A percentile compares a stretch with the other conserved stretches of the same genome.
These are phyloP conservation scores for Pleomassaria siparia DNA, from an alignment of 2,329 filamentous ascomycete species.

Conservation along the genomic window DNA sequence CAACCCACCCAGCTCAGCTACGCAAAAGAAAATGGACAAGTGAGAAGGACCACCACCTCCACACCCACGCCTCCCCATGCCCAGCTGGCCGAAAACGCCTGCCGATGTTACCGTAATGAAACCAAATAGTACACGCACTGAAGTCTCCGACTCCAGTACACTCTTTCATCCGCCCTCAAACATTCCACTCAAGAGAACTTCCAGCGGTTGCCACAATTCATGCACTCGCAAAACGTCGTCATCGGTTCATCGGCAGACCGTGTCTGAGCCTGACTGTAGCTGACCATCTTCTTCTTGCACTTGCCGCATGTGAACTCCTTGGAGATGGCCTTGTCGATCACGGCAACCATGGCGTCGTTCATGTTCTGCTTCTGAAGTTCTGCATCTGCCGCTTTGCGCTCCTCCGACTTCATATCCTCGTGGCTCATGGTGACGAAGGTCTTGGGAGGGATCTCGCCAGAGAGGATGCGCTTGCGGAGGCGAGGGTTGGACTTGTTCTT, in stretches of 20 bases:
- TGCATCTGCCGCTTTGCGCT: conserved; percentile 74
- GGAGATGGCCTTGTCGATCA: conserved; percentile 87
- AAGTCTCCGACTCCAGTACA: neutral
- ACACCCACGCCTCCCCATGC: neutral
- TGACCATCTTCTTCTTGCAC: conserved; percentile 91
- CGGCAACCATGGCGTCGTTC: conserved; percentile 93
- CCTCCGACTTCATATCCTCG: conserved; percentile 86
- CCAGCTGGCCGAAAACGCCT: conserved; percentile 3
- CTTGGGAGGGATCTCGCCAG: conserved; percentile 69
- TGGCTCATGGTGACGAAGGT: conserved; percentile 83
- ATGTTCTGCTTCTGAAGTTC: conserved; percentile 88
- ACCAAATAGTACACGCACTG: neutral
- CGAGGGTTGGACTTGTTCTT: conserved; percentile 86
- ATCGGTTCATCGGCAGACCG: conserved; percentile 89
- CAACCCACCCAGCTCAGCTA: too few relatives aligned
- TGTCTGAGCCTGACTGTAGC: conserved; percentile 95
- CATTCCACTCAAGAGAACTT: conserved; percentile 42
- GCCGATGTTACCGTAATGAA: neutral
- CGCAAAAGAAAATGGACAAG: neutral
- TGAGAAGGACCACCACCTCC: neutral
- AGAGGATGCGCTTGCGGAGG: conserved; percentile 74
- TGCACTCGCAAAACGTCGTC: conserved; percentile 59
- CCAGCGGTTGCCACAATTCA: conserved; percentile 54
- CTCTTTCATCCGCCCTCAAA: neutral
- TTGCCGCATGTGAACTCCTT: conserved; percentile 86